Evolutionary conservation across 495 filamentous ascomycete species (phyloP).

Genomic region (Apodospora peruviana): DNA sequence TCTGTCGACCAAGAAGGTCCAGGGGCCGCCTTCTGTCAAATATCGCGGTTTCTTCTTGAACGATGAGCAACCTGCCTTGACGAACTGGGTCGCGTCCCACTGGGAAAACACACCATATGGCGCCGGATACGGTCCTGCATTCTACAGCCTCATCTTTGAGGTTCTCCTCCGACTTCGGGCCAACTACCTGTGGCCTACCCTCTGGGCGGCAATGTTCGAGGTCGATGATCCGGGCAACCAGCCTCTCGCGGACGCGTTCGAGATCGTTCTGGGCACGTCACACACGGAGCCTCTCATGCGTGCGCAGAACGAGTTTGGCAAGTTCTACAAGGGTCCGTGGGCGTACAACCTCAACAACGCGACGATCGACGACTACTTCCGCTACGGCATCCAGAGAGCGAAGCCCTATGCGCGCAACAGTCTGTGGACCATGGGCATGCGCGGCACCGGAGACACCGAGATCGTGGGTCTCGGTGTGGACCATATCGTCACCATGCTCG

Average conservation of each 20-base stretch:
- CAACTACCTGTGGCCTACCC: slow-evolving; percentile 72
- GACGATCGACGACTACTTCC: slow-evolving; percentile 60
- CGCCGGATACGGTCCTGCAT: slow-evolving; percentile 54
- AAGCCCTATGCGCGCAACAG: slow-evolving; percentile 58
- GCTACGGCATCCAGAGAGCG: slow-evolving; percentile 58
- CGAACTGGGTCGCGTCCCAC: slow-evolving; percentile 57
- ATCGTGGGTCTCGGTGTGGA: slow-evolving; percentile 49
- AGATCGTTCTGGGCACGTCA: slow-evolving; percentile 64
- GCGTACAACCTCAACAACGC: slow-evolving; percentile 61
- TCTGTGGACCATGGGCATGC: slow-evolving; percentile 68
- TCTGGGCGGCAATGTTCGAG: slow-evolving; percentile 66
- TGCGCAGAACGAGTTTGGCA: slow-evolving; percentile 63
- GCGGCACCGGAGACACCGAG: slow-evolving; percentile 61
- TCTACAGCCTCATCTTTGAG: slow-evolving; percentile 68
- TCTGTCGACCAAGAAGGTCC: slow-evolving; percentile 44
- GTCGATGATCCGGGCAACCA: slow-evolving; percentile 65
- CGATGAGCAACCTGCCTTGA: slow-evolving; percentile 67
- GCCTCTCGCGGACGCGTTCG: slow-evolving; percentile 63
- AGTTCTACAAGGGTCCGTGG: slow-evolving; percentile 56
- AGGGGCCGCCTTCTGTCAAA: slow-evolving; percentile 61
- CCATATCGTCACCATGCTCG: slow-evolving; percentile 51
- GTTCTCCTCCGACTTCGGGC: slow-evolving; percentile 62
- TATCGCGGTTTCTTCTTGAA: slow-evolving; percentile 78
- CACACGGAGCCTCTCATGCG: slow-evolving; percentile 74
- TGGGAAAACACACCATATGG: slow-evolving; percentile 46